phyloP scores from a whole-genome alignment of 2,329 filamentous ascomycete genomes.

The Sporothrix protearum region DNA sequence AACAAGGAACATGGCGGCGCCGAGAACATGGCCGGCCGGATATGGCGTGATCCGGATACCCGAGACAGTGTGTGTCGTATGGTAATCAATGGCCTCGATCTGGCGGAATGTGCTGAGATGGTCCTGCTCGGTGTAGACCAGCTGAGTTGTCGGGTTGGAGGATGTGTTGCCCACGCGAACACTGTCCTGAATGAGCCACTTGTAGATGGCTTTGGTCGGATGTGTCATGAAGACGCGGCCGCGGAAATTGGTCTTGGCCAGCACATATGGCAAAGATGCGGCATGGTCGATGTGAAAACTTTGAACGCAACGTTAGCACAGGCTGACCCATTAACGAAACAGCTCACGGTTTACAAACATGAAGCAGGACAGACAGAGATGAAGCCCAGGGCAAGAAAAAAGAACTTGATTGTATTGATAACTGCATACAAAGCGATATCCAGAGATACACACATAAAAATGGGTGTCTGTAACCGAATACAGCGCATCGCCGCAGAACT shows the following conservation, averaged over 20 bases:
- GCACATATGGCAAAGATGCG: slow-evolving; percentile 94
- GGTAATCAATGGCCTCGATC: slow-evolving; percentile 97
- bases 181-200: slow-evolving; percentile 97
- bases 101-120: slow-evolving; percentile 88
- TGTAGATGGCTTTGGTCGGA: slow-evolving; percentile 98
- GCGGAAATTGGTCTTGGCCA: slow-evolving; percentile 96
- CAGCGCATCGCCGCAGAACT: slow-evolving; percentile 14
- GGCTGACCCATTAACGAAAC: no score
- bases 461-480: background rate
- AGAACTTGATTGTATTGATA: slow-evolving; percentile 32
- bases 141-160: slow-evolving; percentile 61
- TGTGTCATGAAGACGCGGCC: slow-evolving; percentile 99
- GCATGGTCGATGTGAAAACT: slow-evolving; percentile 99
- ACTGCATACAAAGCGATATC: slow-evolving; percentile 29
- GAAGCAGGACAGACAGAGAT: background rate
- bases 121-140: slow-evolving; percentile 92
- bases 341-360: background rate
- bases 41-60: slow-evolving; percentile 96
- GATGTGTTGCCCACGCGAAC: slow-evolving; percentile 78
- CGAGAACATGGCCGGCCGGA: slow-evolving; percentile 94
- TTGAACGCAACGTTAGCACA: slow-evolving; percentile 24
- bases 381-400: background rate
- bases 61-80: slow-evolving; percentile 95
- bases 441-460: background rate
- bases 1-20: slow-evolving; percentile 96